A percentile compares a stretch with the other conserved stretches of the same genome.
phyloP scores from a whole-genome alignment of 139 green algal species.

The Desmodesmus armatus region DNA sequence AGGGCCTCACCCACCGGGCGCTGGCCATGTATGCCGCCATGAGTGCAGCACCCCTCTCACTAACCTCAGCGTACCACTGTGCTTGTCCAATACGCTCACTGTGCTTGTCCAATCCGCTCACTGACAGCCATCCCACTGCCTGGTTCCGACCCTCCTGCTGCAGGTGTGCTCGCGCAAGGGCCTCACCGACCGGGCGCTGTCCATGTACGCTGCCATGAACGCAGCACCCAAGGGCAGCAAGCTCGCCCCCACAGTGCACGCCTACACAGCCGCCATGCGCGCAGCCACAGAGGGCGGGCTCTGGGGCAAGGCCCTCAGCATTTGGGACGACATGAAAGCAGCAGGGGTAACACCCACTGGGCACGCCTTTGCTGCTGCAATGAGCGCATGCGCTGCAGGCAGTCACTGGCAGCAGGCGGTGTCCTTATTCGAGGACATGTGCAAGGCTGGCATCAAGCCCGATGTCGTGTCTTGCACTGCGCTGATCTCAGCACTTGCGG shows the following conservation, averaged over 20 bases:
- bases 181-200: constrained; percentile 75
- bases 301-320: constrained; percentile 74
- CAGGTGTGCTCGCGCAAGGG: constrained; percentile 72
- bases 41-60: constrained; percentile 53
- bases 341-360: constrained; percentile 45
- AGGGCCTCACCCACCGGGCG: constrained; percentile 74
- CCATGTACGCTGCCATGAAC: constrained; percentile 78
- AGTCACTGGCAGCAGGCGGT: constrained; percentile 81
- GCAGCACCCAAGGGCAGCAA: constrained; percentile 52
- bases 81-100: not conserved
- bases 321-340: constrained; percentile 87
- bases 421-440: constrained; percentile 89
- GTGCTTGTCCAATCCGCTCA: not conserved
- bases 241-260: constrained; percentile 83
- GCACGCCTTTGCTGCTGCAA: constrained; percentile 88
- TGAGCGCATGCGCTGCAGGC: constrained; percentile 82
- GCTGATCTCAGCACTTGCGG: constrained; percentile 84
- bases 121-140: not conserved
- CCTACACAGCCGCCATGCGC: constrained; percentile 90
- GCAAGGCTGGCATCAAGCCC: constrained; percentile 72
- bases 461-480: constrained; percentile 93
- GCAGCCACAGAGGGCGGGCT: constrained; percentile 81
- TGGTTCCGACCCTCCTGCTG: not conserved
- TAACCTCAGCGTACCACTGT: too few relatives aligned
- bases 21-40: constrained; percentile 79